Base-by-base conservation (phyloP, 208 protist genomes). In the Trypanosoma conorhini region DNA sequence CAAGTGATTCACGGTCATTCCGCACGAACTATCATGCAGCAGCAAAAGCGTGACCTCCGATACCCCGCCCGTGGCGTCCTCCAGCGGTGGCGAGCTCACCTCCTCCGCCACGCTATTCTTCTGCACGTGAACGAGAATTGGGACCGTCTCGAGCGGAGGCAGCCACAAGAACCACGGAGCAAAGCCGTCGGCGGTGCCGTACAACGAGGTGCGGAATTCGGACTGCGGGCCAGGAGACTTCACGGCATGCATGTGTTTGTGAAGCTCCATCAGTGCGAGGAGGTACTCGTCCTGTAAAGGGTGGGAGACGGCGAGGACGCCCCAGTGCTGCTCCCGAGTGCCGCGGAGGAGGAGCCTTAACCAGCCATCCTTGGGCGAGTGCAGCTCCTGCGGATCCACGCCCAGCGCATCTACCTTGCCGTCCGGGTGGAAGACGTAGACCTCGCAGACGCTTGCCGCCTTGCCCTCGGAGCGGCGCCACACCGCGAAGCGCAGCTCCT, bases 21-120 rank as follows among this genome's bases (percentile, higher is more conserved):
- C 86, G 48, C 86, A 91, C 0, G 72, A 72, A n/a, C 42, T 72
- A 38, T 85, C 75, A 28, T 78, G 51, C 10, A 86, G 54, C 8
- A 87, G 71, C 13, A 87, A 60, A 4, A 84, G 31, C 40, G 76
- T 24, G 48, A 64, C 69, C 42, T 40, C 50, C 12, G 17, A 13
- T 31, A 0, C 15, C 12, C 8, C 17, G 22, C 50, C 21, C 24
- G 10, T 40, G 3, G 24, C 15, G 10, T 24, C 26, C 4, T 59
- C 22, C 21, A 38, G 12, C 46, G 13, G n/a, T 21, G 13, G n/a
- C 13, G 13, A 21, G 38, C 3, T 21, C 38, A 15, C 10, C 13
- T 8, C 13, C 22, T 33, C 50, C 19, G 35, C 8, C 13, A 28
- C 13, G 5, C 62, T 17, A 46, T 62, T 57, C 19, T 64, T 59